These are phyloP conservation scores for Jamesozyma hellenica DNA, from an alignment of 805 yeast genomes.

Conservation along the genomic window DNA sequence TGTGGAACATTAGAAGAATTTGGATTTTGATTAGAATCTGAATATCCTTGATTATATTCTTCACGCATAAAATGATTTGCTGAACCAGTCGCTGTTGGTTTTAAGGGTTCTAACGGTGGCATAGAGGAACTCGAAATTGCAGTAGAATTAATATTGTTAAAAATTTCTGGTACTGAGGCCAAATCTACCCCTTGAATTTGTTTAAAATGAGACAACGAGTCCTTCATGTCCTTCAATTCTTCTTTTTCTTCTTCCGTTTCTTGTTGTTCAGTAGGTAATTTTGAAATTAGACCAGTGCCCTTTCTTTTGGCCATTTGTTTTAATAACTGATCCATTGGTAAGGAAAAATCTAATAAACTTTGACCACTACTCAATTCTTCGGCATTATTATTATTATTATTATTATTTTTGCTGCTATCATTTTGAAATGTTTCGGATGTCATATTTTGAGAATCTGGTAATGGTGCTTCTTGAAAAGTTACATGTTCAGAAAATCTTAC, in stretches of 20 bases:
- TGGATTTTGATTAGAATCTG: neutral
- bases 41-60: slow-evolving; percentile 8
- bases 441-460: neutral
- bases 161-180: neutral
- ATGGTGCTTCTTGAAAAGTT: slow-evolving; percentile 30
- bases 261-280: slow-evolving; percentile 26
- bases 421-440: neutral
- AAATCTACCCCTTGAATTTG: slow-evolving; percentile 68
- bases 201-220: slow-evolving; percentile 62
- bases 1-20: slow-evolving; percentile 2
- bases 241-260: slow-evolving; percentile 57
- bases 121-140: neutral
- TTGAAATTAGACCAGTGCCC: slow-evolving; percentile 20
- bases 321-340: slow-evolving; percentile 71
- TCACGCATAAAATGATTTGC: slow-evolving; percentile 25
- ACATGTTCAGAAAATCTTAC: slow-evolving; percentile 68
- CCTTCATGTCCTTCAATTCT: slow-evolving; percentile 63
- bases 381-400: slow-evolving; percentile 11
- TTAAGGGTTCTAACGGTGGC: slow-evolving; percentile 24
- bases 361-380: slow-evolving; percentile 4
- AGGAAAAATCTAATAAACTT: slow-evolving; percentile 42
- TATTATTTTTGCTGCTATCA: slow-evolving; percentile 6
- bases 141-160: neutral
- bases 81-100: slow-evolving; percentile 30
- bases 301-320: slow-evolving; percentile 32